Conservation (phyloP, 2,329 filamentous ascomycete genomes). For the Arthroderma uncinatum region DNA sequence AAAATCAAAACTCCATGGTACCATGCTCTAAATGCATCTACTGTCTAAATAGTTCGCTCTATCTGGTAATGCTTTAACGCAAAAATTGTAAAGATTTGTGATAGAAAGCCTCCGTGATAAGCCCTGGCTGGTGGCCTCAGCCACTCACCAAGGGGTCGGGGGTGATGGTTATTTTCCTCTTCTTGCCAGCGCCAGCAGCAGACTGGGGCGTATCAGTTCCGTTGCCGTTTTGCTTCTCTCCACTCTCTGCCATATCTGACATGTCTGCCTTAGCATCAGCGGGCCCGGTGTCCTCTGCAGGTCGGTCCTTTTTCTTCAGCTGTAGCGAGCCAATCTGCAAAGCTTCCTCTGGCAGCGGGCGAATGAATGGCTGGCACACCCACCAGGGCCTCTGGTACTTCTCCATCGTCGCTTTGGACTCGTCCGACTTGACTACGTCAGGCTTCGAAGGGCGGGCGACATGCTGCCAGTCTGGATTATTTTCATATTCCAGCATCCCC, state of each 20-base stretch:
- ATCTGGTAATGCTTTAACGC: too few species aligned
- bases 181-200: not conserved
- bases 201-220: not conserved
- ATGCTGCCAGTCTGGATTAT: slow-evolving; percentile 30
- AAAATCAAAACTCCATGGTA: too few species aligned
- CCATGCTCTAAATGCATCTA: too few species aligned
- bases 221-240: not conserved
- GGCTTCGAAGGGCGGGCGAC: not conserved
- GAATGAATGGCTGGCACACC: slow-evolving; percentile 77
- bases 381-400: slow-evolving; percentile 75
- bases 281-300: slow-evolving; percentile 10
- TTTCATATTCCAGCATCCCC: slow-evolving; percentile 57
- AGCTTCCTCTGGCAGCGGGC: slow-evolving; percentile 80
- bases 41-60: not conserved
- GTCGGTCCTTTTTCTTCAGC: slow-evolving; percentile 53
- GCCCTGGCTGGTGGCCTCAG: not conserved
- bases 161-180: not conserved
- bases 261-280: not conserved
- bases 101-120: too few species aligned
- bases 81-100: too few species aligned
- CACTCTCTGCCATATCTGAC: not conserved
- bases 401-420: slow-evolving; percentile 51
- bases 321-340: slow-evolving; percentile 67
- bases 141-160: slow-evolving; percentile 4
- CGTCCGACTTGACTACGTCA: slow-evolving; percentile 23